A percentile compares a stretch with the other conserved stretches of the same genome.
Conservation (phyloP, 345 rosid species). For the Adansonia digitata region DNA sequence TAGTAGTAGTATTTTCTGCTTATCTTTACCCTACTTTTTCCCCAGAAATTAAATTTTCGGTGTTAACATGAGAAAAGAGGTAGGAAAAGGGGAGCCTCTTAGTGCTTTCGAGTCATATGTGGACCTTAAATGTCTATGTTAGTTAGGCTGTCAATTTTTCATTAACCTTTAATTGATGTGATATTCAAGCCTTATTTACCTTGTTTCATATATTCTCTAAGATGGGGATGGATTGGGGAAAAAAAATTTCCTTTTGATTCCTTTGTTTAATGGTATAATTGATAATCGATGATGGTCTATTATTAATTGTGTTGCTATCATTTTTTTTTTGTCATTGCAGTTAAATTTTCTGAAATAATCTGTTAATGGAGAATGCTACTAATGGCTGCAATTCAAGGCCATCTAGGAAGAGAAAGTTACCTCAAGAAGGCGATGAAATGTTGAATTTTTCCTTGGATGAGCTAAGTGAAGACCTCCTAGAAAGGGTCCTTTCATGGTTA, state of each 20-base stretch:
- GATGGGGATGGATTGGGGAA: neutral
- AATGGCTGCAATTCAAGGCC: constrained; percentile 23
- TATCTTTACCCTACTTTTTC: neutral
- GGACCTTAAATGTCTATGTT: constrained; percentile 10
- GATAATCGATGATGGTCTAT: neutral
- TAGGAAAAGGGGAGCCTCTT: constrained; percentile 2
- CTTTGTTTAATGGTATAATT: neutral
- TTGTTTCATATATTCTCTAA: neutral
- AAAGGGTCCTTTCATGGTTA: constrained; percentile 79
- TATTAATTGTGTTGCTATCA: neutral
- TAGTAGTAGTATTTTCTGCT: constrained; percentile 2
- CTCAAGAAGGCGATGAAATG: constrained; percentile 21
- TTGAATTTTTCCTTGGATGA: constrained; percentile 50
- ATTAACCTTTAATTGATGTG: neutral
- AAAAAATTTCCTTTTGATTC: neutral
- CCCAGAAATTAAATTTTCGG: neutral
- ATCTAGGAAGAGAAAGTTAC: constrained; percentile 52
- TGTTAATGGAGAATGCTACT: constrained; percentile 29
- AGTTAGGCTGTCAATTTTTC: neutral
- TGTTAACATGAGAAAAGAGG: constrained; percentile 1
- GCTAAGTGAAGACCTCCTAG: constrained; percentile 72
- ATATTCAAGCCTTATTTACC: neutral
- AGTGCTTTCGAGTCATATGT: neutral
- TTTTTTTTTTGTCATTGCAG: constrained; percentile 18
- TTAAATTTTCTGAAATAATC: neutral